Evolutionary conservation across 202 grass and related monocot genomes (phyloP).

Genomic region (Carex sylvatica): DNA sequence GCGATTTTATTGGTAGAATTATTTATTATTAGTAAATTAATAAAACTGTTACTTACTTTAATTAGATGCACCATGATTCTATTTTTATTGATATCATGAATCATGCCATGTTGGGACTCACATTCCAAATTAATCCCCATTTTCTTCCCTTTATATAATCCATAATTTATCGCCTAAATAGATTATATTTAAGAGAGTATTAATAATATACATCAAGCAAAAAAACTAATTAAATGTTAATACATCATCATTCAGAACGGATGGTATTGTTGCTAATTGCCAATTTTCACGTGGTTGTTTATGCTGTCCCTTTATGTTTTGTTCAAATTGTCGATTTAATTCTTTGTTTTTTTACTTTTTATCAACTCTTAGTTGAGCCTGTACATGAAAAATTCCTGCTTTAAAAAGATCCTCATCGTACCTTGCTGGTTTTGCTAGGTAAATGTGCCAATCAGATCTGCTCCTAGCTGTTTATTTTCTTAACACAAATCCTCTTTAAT

Average conservation of each 20-base stretch:
- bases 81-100: neutral
- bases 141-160: constrained; percentile 8
- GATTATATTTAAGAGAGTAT: neutral
- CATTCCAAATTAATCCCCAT: constrained; percentile 4
- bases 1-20: neutral
- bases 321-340: neutral
- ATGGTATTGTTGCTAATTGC: neutral
- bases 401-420: neutral
- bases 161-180: neutral
- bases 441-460: neutral
- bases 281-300: neutral
- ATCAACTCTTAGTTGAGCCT: neutral
- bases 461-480: neutral
- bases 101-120: neutral
- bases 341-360: constrained; percentile 16
- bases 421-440: neutral
- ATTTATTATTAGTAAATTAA: constrained; percentile 9
- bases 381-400: neutral
- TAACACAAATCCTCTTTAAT: constrained; percentile 13
- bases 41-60: constrained; percentile 8
- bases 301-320: neutral
- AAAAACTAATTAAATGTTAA: neutral
- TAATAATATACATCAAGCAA: neutral
- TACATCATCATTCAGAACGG: neutral
- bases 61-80: neutral